Evolutionary conservation across 2,329 filamentous ascomycete genomes (phyloP).

Genomic region (Dothideomycetes sp.): DNA sequence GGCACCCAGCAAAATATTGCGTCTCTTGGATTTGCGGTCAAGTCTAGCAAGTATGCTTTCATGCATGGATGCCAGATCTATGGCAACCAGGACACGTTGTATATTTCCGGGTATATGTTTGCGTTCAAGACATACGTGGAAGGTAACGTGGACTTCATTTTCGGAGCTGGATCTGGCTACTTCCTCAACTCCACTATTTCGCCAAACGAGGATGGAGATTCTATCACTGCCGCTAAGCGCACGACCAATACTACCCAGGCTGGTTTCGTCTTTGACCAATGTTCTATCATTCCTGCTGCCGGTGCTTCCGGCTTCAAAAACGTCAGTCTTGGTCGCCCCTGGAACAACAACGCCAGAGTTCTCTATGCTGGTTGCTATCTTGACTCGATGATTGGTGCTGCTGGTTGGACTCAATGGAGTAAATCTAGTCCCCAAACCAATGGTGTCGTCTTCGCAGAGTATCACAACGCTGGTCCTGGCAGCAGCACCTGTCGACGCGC

Average conservation of each 20-base stretch:
- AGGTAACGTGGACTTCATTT: slow-evolving; percentile 37
- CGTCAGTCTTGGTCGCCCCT: slow-evolving; percentile 19
- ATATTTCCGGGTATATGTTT: slow-evolving; percentile 32
- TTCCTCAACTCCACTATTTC: slow-evolving; percentile 33
- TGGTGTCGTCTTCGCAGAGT: slow-evolving; percentile 27
- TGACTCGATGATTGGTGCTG: slow-evolving; percentile 16
- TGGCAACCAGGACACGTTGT: slow-evolving; percentile 32
- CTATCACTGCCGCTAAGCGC: slow-evolving; percentile 33
- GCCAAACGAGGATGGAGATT: slow-evolving; percentile 28
- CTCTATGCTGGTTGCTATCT: slow-evolving; percentile 19
- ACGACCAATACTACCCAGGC: slow-evolving; percentile 29
- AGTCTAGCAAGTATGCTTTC: slow-evolving; percentile 33
- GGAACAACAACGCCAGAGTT: slow-evolving; percentile 20
- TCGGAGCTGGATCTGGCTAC: slow-evolving; percentile 36
- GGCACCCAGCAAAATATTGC: slow-evolving; percentile 31
- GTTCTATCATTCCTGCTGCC: slow-evolving; percentile 24
- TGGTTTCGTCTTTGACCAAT: slow-evolving; percentile 32
- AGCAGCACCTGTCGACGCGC: slow-evolving; percentile 26
- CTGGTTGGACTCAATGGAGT: slow-evolving; percentile 26
- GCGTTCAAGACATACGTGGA: slow-evolving; percentile 33
- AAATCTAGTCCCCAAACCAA: slow-evolving; percentile 22
- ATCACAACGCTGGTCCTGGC: slow-evolving; percentile 31
- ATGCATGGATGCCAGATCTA: slow-evolving; percentile 31
- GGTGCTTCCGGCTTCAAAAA: slow-evolving; percentile 24
- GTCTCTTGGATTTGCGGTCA: slow-evolving; percentile 33